Conservation (phyloP, 495 filamentous ascomycete genomes). For the Chaetomium cochliodes region DNA sequence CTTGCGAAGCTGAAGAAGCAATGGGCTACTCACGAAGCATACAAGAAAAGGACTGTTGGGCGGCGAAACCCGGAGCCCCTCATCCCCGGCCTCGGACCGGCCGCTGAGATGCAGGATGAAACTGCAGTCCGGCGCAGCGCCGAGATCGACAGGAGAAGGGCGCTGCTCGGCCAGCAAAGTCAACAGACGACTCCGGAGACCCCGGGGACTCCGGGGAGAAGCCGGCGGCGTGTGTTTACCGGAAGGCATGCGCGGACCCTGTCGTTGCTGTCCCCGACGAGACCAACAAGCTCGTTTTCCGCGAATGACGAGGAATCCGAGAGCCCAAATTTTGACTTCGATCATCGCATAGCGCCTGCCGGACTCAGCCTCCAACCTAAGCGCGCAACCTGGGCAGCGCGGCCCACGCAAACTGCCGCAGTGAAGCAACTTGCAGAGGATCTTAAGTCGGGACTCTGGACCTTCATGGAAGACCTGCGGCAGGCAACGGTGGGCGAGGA, state of each 20-base stretch:
- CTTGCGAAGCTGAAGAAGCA: slow-evolving; percentile 76
- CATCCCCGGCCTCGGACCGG: slow-evolving; percentile 41
- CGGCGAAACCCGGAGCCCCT: slow-evolving; percentile 57
- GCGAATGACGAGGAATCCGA: slow-evolving; percentile 33
- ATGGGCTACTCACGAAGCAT: slow-evolving; percentile 73
- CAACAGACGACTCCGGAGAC: slow-evolving; percentile 41
- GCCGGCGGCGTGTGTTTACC: slow-evolving; percentile 49
- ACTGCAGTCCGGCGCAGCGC: slow-evolving; percentile 38
- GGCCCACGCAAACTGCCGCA: slow-evolving; percentile 37
- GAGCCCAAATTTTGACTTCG: slow-evolving; percentile 20
- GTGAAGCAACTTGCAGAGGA: slow-evolving; percentile 87
- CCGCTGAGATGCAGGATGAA: slow-evolving; percentile 38
- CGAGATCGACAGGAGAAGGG: slow-evolving; percentile 62
- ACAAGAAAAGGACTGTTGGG: slow-evolving; percentile 66
- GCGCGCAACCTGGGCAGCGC: slow-evolving; percentile 50
- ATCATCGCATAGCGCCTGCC: slow-evolving; percentile 26
- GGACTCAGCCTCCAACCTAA: slow-evolving; percentile 36
- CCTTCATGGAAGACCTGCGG: slow-evolving; percentile 90
- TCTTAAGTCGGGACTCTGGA: slow-evolving; percentile 88
- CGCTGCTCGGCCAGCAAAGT: slow-evolving; percentile 55
- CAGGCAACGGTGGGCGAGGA: slow-evolving; percentile 96
- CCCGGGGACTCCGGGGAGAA: slow-evolving; percentile 39
- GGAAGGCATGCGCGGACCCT: slow-evolving; percentile 71
- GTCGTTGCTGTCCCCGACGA: slow-evolving; percentile 75
- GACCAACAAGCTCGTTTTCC: slow-evolving; percentile 29